phyloP scores from a whole-genome alignment of 2,329 filamentous ascomycete genomes.

The Neoarthrinium moseri region DNA sequence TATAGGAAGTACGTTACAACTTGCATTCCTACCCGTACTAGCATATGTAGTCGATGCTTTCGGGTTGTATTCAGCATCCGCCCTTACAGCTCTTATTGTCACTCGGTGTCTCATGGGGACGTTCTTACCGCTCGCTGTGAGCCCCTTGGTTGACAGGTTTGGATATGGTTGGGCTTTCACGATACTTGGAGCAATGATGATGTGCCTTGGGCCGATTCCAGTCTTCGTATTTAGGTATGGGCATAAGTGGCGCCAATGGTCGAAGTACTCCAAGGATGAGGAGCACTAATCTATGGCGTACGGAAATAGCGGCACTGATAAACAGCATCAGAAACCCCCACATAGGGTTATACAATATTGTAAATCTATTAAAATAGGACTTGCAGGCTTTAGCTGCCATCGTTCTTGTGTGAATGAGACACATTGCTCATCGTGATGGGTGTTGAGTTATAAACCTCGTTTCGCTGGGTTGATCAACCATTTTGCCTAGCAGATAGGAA shows the following conservation, averaged over 20 bases:
- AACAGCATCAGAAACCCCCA: no score
- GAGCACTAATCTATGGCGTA: no score
- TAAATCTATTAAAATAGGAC: no score
- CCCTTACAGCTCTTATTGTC: slow-evolving; percentile 56
- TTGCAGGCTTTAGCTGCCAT: no score
- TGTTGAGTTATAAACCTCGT: no score
- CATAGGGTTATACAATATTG: no score
- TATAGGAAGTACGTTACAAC: slow-evolving; percentile 43
- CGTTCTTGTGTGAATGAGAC: no score
- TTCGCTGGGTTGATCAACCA: no score
- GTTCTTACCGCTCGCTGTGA: slow-evolving; percentile 51
- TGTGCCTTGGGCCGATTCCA: slow-evolving; percentile 49
- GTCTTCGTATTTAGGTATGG: slow-evolving; percentile 51
- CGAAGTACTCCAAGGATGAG: slow-evolving; percentile 44
- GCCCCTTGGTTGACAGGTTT: slow-evolving; percentile 43
- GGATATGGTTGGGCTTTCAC: slow-evolving; percentile 54
- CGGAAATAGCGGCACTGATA: no score
- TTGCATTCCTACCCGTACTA: slow-evolving; percentile 48
- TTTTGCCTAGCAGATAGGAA: no score
- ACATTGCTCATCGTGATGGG: no score
- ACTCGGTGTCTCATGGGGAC: slow-evolving; percentile 55
- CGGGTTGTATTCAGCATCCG: slow-evolving; percentile 54
- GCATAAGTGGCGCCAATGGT: slow-evolving; percentile 47
- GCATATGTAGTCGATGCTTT: slow-evolving; percentile 59
- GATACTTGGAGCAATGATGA: slow-evolving; percentile 37